Evolutionary conservation across 2,329 filamentous ascomycete species (phyloP).

Genomic region (Microsporum canis): DNA sequence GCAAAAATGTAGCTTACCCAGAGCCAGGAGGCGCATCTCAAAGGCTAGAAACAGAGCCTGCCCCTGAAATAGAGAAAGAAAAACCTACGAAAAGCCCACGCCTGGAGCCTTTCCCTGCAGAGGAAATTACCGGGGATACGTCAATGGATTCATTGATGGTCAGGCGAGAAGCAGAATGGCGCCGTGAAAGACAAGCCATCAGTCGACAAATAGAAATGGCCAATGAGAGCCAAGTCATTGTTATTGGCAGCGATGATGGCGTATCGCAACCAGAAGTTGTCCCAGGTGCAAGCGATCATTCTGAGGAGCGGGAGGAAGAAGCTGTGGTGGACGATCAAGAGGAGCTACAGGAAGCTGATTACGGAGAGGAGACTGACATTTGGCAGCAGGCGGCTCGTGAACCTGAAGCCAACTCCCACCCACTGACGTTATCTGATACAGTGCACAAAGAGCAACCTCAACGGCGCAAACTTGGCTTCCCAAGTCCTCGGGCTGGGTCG

Average conservation of each 20-base stretch:
- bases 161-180: constrained; percentile 33
- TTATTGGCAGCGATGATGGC: constrained; percentile 33
- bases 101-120: constrained; percentile 1
- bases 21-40: neutral
- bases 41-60: neutral
- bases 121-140: constrained; percentile 6
- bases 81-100: neutral
- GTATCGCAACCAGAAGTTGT: constrained; percentile 6
- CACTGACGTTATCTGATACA: neutral
- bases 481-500: constrained; percentile 17
- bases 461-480: neutral
- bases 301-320: constrained; percentile 2
- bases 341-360: constrained; percentile 14
- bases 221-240: constrained; percentile 34
- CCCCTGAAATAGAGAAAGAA: neutral
- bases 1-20: neutral
- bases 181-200: constrained; percentile 35
- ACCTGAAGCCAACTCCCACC: neutral
- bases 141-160: constrained; percentile 15
- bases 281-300: neutral
- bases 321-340: constrained; percentile 8
- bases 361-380: constrained; percentile 27
- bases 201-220: constrained; percentile 35
- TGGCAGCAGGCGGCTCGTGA: constrained; percentile 37
- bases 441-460: constrained; percentile 9